Base-by-base conservation (phyloP, 768 basidiomycete genomes). In the Leccinum sublutescens region DNA sequence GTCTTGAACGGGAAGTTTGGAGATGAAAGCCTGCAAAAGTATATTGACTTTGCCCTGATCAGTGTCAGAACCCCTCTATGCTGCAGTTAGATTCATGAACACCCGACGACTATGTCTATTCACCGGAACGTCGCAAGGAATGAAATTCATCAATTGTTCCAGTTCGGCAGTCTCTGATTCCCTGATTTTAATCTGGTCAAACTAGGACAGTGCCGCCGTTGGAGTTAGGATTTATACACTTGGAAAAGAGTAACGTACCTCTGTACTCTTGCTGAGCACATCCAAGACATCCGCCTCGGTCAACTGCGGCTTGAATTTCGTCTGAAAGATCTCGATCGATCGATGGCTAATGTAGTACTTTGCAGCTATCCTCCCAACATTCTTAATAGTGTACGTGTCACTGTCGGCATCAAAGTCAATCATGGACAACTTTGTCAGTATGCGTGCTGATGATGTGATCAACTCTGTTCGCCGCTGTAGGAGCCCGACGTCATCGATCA, bases 301-400 rank as follows among this genome's bases (percentile, higher is more conserved):
- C 95, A 98, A 97, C 57, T 77, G 84, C 1, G 85, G 81, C 52
- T 85, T 80, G 74, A 98, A 92, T 59, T 82, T 74, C 61, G 82
- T 74, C 73, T 89, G 91, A 79, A 96, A 98, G 6, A 91, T 83
- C 71, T 93, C 92, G 36, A 98, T 87, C 4, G 92, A 94, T 48
- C 83, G 76, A 71, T 93, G 77, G 19, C 89, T 85, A 68, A 99
- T 90, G 74, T 98, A 99, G 74, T 97, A 99, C 74, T 91, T 95
- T 4, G 96, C 93, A 0, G 97, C 95, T 66, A 98, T 95, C 63
- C 94, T 80, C n/a, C 97, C 97, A 2, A 96, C 75, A 63, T 97
- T 95, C n/a, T 90, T 93, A 64, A 88, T 85, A 2, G 80, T 76
- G 57, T 97, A 87, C 2, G 80, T 74, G 12, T 83, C 85, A 5